Evolutionary conservation across 2,329 filamentous ascomycete genomes (phyloP).

Genomic region (Phyllosticta capitalensis): DNA sequence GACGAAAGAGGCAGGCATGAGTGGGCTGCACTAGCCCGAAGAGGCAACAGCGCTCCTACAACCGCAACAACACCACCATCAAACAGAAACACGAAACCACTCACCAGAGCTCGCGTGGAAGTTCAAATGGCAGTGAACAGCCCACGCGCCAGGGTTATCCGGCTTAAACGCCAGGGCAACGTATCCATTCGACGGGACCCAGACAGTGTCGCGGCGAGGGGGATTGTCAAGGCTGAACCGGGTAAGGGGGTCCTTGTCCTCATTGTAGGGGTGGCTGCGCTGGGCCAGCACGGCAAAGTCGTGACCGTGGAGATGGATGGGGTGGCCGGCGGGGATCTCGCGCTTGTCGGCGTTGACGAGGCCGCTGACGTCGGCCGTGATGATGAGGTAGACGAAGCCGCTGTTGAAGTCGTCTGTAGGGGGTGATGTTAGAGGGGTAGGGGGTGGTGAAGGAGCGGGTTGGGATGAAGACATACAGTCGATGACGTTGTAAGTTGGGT

Average conservation of each 20-base stretch:
- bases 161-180: slow-evolving; percentile 27
- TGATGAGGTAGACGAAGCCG: slow-evolving; percentile 22
- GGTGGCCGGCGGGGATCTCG: slow-evolving; percentile 17
- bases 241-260: slow-evolving; percentile 29
- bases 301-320: slow-evolving; percentile 20
- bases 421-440: slow-evolving; percentile 4
- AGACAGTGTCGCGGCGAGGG: slow-evolving; percentile 23
- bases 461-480: slow-evolving; percentile 12
- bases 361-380: slow-evolving; percentile 13
- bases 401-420: slow-evolving; percentile 12
- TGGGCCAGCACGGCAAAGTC: slow-evolving; percentile 21
- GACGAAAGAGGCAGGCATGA: not conserved
- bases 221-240: slow-evolving; percentile 32
- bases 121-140: slow-evolving; percentile 31
- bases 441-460: too few species aligned
- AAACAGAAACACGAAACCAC: not conserved
- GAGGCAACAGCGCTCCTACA: not conserved
- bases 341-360: slow-evolving; percentile 6
- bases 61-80: not conserved
- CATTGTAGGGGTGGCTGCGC: slow-evolving; percentile 31
- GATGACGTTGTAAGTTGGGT: slow-evolving; percentile 16
- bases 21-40: not conserved
- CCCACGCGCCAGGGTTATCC: slow-evolving; percentile 28
- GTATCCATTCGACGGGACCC: slow-evolving; percentile 23
- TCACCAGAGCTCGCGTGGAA: slow-evolving; percentile 25